Evolutionary conservation across 23 red algal genomes (phyloP).

Genomic region (Gracilaria gracilis): DNA sequence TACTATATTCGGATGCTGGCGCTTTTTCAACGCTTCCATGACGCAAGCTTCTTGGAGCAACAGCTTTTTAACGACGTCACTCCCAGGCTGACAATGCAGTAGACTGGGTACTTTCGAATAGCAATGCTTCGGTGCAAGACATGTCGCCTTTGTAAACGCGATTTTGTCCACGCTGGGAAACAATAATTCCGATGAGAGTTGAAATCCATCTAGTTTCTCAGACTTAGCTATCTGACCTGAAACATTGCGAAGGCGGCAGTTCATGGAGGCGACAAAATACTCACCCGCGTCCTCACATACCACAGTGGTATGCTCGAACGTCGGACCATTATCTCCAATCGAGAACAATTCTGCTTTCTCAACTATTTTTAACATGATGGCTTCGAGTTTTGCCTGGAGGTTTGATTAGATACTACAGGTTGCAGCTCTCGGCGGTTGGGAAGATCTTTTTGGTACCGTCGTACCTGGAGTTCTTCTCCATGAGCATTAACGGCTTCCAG

Average conservation of each 20-base stretch:
- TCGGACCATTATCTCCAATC: background rate
- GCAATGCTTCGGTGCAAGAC: background rate
- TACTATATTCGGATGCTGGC: conserved; percentile 32
- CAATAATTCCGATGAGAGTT: background rate
- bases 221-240: background rate
- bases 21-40: background rate
- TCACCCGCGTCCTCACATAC: conserved; percentile 20
- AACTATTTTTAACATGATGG: background rate
- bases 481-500: too few relatives aligned
- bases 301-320: conserved; percentile 12
- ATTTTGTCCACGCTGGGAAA: background rate
- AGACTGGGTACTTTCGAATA: background rate
- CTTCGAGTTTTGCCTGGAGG: too few relatives aligned
- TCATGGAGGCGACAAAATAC: conserved; percentile 26
- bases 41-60: conserved; percentile 33
- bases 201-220: background rate
- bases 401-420: too few relatives aligned
- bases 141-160: background rate
- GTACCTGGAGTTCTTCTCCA: too few relatives aligned
- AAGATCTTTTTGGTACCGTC: too few relatives aligned
- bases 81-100: background rate
- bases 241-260: background rate
- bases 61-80: background rate
- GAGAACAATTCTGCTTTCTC: background rate
- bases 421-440: too few relatives aligned